Base-by-base conservation (phyloP, 495 filamentous ascomycete species). In the Penicillium flavigenum region DNA sequence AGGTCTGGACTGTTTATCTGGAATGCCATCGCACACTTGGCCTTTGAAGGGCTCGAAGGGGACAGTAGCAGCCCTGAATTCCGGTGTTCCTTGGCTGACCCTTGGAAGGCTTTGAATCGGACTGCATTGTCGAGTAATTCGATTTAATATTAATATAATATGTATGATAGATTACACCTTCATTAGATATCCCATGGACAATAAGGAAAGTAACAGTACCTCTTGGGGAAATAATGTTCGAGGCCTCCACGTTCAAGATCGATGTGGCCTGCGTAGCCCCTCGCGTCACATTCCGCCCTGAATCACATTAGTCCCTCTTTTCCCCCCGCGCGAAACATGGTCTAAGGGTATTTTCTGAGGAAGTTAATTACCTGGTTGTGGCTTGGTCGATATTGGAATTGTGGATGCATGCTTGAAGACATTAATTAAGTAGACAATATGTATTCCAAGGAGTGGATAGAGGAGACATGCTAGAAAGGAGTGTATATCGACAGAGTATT, bases 1-100 rank as follows among this genome's bases (percentile, higher is more conserved):
- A 3, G 47, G 27, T 64, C 59, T 61, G 46, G 65, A n/a, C 58
- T 49, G 2, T 41, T 19, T 27, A 54, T 57, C 47, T 54, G 62
- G 66, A 69, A 69, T 69, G 66, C 39, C 54, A 26, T 32, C 31
- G 51, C 59, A 47, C 57, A 52, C 62, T 46, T 38, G 57, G 51
- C 51, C 52, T 54, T n/a, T 19, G 36, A 56, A 67, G 59, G 59
- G 61, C 27, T 34, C 42, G 34, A 54, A 56, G 50, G 59, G 62
- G 52, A 61, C 62, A 17, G 65, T 65, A 65, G 62, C 52, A 61
- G 62, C 61, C 66, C 59, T 59, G 64, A 64, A 69, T 69, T 69
- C 66, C 66, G 38, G 31, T 42, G 44, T 36, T 32, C 51, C 58
- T 61, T 61, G 58, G 60, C 61, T 31, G 14, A 42, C 16, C 32